Evolutionary conservation across 2,329 filamentous ascomycete genomes (phyloP), one percentile per base, ranked within the genome.

Genomic region (Raffaelea ambrosiae): DNA sequence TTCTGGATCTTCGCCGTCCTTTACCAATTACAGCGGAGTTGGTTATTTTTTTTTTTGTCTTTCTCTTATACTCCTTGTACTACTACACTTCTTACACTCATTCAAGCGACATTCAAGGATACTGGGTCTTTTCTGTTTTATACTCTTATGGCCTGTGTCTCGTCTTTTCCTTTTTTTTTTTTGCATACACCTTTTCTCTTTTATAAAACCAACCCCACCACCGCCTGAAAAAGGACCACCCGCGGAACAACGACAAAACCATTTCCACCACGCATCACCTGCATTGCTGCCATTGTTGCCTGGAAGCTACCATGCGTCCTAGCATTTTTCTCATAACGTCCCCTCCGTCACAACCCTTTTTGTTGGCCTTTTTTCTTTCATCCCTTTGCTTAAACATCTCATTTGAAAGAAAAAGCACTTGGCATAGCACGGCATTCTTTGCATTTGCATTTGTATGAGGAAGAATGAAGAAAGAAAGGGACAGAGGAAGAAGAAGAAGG

Each of bases 391-490:
- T 42, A 41, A 20, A 41, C 11, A 41, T 38, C 35, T 5, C 35
- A 38, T 19, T 19, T 29, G 26, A 29, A 38, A 16, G n/a, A 36
- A 44, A n/a, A 14, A 22, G 43, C 43, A 44, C 33, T 23, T 44
- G 43, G 43, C 43, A 39, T 40, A 39, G 43, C 43, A 45, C 19
- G 16, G 33, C 31, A 36, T 38, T 38, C 35, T 21, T 29, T 11
- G 29, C 33, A 44, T 44, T 31, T 38, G 43, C 43, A 44, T 43
- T 31, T 29, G 20, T 20, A 31, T 13, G 35, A 14, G 14, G 13
- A 38, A 38, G 16, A 38, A 38, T 5, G 16, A 19, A 38, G 7
- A 26, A 13, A 23, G n/a, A 41, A 26, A 41, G 9, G 3, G 40
- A 26, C 22, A 41, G 20, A 23, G 11, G 16, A 41, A 41, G 40